Base-by-base conservation (phyloP, 345 rosid species). In the Hevea brasiliensis region DNA sequence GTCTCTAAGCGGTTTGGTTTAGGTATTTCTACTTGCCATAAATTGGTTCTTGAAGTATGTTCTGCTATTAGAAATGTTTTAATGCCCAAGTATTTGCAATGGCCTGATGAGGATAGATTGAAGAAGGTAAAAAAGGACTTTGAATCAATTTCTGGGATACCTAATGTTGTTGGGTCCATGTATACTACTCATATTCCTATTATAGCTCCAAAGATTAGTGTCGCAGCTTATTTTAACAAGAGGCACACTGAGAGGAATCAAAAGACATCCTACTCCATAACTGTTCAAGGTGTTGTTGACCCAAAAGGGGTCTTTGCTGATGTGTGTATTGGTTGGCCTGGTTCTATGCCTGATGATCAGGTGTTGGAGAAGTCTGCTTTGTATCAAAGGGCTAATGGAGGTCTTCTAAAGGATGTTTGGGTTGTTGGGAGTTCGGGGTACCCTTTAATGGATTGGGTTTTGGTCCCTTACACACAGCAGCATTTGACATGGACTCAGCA, bases 321-420 rank as follows among this genome's bases (percentile, higher is more conserved):
- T 80, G 91, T 91, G 24, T 91, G 94, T 48, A 89, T 89, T 9
- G 97, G 97, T 1, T 91, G 97, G 94, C 97, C 97, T 0, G 97
- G 97, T 24, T 91, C 97, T 9, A 89, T 91, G 94, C 82, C 85
- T 56, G 91, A 91, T 81, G 94, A 89, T 75, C 87, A 89, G 67
- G 94, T 91, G 50, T 65, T 91, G 41, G 97, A 91, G 83, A 89
- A 88, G 84, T 89, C 94, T 8, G 86, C 91, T 68, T 70, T 91
- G 55, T 81, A 77, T 53, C 92, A 91, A 47, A 85, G 97, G 71
- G 97, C 94, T 2, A 85, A 75, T 72, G 84, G 89, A 18, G 90
- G 94, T 10, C 79, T 84, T 41, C 64, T 91, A 27, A 89, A 84
- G 20, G 94, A 87, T 18, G 59, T 83, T 61, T 91, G 97, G 94